These are phyloP conservation scores for Neurospora sp. DNA, from an alignment of 495 filamentous ascomycete species.

Conservation along the genomic window DNA sequence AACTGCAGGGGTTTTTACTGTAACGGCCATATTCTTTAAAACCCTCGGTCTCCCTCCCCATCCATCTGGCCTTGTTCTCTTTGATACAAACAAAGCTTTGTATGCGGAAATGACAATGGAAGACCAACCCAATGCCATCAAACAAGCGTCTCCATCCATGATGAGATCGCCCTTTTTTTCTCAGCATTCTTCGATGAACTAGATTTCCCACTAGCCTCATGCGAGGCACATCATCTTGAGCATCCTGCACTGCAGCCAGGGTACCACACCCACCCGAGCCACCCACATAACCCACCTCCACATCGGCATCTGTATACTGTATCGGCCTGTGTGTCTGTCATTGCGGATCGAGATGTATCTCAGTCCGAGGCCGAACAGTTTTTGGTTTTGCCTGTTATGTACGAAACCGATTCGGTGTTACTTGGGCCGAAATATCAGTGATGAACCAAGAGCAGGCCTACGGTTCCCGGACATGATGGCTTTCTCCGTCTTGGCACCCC, in stretches of 20 bases:
- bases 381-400: not conserved
- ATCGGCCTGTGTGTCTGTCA: not conserved
- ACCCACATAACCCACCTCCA: not conserved
- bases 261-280: not conserved
- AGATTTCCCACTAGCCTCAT: not conserved
- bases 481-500: not conserved
- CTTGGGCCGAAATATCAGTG: not conserved
- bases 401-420: not conserved
- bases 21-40: not conserved
- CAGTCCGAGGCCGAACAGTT: not conserved
- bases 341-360: not conserved
- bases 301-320: not conserved
- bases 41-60: not conserved
- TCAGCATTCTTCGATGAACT: not conserved
- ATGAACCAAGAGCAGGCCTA: not conserved
- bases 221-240: not conserved
- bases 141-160: not conserved
- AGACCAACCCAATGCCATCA: not conserved
- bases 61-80: not conserved
- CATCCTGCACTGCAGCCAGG: not conserved
- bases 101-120: not conserved
- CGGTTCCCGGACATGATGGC: not conserved
- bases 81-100: not conserved
- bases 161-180: not conserved
- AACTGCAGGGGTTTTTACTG: no score